Evolutionary conservation across 1,284 basidiomycete species (phyloP), one percentile per base, ranked within the genome.

Genomic region (Puccinia hordei): DNA sequence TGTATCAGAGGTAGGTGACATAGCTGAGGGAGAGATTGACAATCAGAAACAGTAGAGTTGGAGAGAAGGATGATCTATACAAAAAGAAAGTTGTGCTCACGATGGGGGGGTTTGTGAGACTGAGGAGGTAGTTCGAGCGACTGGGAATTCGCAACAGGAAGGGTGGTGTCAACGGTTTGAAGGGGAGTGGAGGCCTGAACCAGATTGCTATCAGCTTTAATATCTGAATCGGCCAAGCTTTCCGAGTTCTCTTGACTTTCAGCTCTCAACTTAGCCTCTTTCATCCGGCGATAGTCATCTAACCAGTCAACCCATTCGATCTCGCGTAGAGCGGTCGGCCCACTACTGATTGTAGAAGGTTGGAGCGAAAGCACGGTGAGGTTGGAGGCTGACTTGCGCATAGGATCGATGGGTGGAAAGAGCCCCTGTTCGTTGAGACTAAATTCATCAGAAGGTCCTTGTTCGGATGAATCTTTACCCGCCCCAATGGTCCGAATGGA

Each of bases 291-390:
- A 83, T 89, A 89, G 82, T 88, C 88, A 83, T 89, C 88, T 74
- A 88, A 85, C 88, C 88, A 89, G 82, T 89, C 88, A 41, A 89
- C 88, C 88, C 88, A 89, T 82, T 89, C 88, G 77, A 89, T 88
- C 49, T 88, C 88, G 13, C 85, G 84, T 13, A 86, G 82, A 0
- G 57, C 57, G 0, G 71, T 55, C n/a, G 59, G 15, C 83, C 83
- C 1, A 85, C 85, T 9, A 83, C 83, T 1, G 84, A 81, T 41
- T 84, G 6, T 66, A 27, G 63, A 66, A 85, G 0, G 77, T 77
- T 63, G 83, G 83, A 22, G 83, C 3, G 53, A 57, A 17, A 19
- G 71, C 15, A 73, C 71, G 46, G 71, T 57, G 35, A 73, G 49
- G 51, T 41, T 59, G 19, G 71, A 73, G 53, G 53, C 71, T 4